Base-by-base conservation (phyloP, 805 yeast species). In the Tetrapisispora namnaoensis region DNA sequence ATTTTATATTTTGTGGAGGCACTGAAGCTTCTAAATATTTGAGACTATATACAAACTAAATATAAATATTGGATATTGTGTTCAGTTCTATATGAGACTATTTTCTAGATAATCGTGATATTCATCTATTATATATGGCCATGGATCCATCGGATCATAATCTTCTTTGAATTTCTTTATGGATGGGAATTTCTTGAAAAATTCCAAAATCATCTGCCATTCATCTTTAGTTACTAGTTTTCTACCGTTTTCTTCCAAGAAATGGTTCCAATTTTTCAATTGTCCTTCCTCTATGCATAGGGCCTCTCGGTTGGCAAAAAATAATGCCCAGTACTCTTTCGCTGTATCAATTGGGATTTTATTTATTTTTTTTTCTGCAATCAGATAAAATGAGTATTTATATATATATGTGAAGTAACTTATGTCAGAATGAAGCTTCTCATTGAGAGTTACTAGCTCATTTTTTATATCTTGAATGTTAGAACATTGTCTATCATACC, bases 81-180 rank as follows among this genome's bases (percentile, higher is more conserved):
- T 32, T 18, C 18, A 41, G 10, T 30, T 24, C 20, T 37, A 28
- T 39, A 30, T 38, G 3, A 22, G 22, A 11, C n/a, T 39, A 3
- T 39, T 43, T 27, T 45, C 44, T 16, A 68, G 69, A 58, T 73
- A 73, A 53, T 84, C 95, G 21, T 87, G 84, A 60, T 78, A 91
- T 50, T 81, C 87, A 63, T 91, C 99, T 54, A 91, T 79, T 17
- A 87, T 70, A 47, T 86, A 78, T 5, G 98, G 99, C 98, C 98
- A 91, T 0, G 96, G 86, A 22, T 84, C 89, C 55, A 77, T 76
- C 54, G 83, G 93, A 56, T 84, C 90, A 64, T 89, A 90, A 2
- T 65, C 67, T 2, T 49, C 41, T 16, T 67, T 66, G 5, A 91
- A 69, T 1, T 59, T 53, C 0, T 84, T 78, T 51, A 86, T 85